phyloP scores from a whole-genome alignment of 78 protist species.

The Chrysochromulina tobinii region DNA sequence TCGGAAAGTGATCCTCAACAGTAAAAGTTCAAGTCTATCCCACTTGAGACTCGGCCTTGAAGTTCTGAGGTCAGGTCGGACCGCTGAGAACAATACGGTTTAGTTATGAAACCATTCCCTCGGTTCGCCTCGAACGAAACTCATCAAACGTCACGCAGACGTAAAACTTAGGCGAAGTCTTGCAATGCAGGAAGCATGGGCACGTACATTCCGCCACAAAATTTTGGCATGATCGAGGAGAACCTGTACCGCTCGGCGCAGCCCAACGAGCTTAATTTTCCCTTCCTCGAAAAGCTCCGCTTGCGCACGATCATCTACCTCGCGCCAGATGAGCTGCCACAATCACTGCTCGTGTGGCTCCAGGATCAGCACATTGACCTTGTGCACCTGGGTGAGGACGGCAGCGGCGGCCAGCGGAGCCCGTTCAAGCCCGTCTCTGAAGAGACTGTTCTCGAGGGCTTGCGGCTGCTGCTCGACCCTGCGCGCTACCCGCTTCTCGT shows the following conservation, averaged over 20 bases:
- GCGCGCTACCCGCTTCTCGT: constrained; percentile 81
- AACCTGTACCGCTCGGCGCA: constrained; percentile 85
- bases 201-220: constrained; percentile 58
- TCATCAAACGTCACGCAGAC: too few relatives aligned
- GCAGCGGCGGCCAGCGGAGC: too few relatives aligned
- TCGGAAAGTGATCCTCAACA: too few relatives aligned
- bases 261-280: constrained; percentile 85
- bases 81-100: too few relatives aligned
- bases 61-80: too few relatives aligned
- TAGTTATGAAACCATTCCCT: too few relatives aligned
- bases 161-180: background rate
- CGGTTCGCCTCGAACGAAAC: too few relatives aligned
- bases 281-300: constrained; percentile 85
- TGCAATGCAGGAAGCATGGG: background rate
- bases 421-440: constrained; percentile 59
- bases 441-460: constrained; percentile 68
- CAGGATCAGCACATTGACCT: constrained; percentile 81
- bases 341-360: background rate
- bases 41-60: too few relatives aligned
- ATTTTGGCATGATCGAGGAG: constrained; percentile 90
- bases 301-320: constrained; percentile 76
- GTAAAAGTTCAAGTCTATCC: too few relatives aligned
- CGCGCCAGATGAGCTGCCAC: constrained; percentile 81
- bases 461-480: constrained; percentile 72
- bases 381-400: constrained; percentile 52